phyloP scores from a whole-genome alignment of 306 rosid genomes.

The Cucumis cinereus region DNA sequence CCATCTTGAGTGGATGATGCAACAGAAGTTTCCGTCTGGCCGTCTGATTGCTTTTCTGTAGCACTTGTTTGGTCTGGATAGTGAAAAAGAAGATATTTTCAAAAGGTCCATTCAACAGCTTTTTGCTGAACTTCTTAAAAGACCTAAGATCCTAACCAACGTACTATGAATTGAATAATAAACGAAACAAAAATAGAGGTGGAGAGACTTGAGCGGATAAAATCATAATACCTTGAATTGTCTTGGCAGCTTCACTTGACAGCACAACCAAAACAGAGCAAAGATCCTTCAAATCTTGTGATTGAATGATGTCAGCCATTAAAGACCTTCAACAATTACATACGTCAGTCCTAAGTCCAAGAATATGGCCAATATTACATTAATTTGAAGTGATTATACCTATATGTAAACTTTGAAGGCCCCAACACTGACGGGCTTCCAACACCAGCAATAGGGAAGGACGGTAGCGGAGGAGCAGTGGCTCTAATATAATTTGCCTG shows the following conservation, averaged over 20 bases:
- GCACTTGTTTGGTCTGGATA: constrained; percentile 49
- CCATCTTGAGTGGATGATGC: constrained; percentile 63
- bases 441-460: constrained; percentile 43
- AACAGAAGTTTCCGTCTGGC: constrained; percentile 50
- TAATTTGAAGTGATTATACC: constrained; percentile 34
- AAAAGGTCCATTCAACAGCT: not conserved
- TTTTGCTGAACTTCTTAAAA: not conserved
- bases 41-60: constrained; percentile 42
- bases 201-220: not conserved
- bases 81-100: not conserved
- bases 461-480: constrained; percentile 40
- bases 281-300: constrained; percentile 88
- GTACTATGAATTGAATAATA: not conserved
- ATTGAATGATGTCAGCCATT: constrained; percentile 90
- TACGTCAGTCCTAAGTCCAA: not conserved
- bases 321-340: constrained; percentile 63
- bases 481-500: constrained; percentile 59
- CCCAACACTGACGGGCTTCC: constrained; percentile 47
- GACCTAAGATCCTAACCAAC: not conserved
- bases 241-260: constrained; percentile 77
- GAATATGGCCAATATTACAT: constrained; percentile 5
- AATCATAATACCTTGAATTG: constrained; percentile 47
- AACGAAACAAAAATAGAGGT: not conserved
- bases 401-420: constrained; percentile 74
- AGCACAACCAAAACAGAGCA: constrained; percentile 83